Conservation (phyloP, 108 stramenopile genomes). For the Schizochytrium sp. region DNA sequence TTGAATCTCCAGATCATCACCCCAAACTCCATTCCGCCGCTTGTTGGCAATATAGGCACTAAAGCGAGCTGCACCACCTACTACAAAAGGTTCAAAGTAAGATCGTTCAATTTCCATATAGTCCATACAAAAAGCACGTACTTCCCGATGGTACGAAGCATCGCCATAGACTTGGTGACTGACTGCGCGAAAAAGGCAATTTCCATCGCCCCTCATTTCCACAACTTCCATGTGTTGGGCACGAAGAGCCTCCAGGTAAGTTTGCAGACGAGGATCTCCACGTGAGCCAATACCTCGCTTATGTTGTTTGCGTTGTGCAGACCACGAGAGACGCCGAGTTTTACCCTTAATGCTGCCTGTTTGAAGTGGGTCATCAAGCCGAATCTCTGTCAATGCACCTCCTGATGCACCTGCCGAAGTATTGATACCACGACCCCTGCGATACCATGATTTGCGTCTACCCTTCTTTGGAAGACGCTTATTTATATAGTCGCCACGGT, state of each 20-base stretch:
- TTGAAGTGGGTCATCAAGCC: neutral
- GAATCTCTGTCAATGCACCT: neutral
- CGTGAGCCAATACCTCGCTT: neutral
- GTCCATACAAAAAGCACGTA: slow-evolving; percentile 87
- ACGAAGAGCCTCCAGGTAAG: neutral
- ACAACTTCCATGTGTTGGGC: slow-evolving; percentile 44
- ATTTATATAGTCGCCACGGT: too few species aligned
- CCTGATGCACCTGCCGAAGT: too few species aligned
- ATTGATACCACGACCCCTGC: too few species aligned
- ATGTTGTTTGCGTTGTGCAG: neutral
- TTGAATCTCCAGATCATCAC: slow-evolving; percentile 96
- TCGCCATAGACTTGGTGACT: slow-evolving; percentile 95
- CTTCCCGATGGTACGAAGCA: slow-evolving; percentile 82
- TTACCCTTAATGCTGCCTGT: neutral
- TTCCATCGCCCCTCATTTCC: slow-evolving; percentile 89
- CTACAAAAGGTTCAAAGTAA: slow-evolving; percentile 87
- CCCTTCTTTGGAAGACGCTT: too few species aligned
- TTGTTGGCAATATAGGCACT: slow-evolving; percentile 83
- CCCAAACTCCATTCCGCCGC: slow-evolving; percentile 86
- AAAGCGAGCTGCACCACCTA: slow-evolving; percentile 78
- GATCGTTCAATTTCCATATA: slow-evolving; percentile 82
- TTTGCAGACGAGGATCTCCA: neutral
- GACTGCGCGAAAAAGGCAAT: slow-evolving; percentile 95
- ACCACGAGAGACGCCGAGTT: neutral
- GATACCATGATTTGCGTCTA: too few species aligned